Percentiles rank a stretch among this genome's conserved stretches.
phyloP scores from a whole-genome alignment of 2,329 filamentous ascomycete genomes.

The Colletotrichum tropicicola region DNA sequence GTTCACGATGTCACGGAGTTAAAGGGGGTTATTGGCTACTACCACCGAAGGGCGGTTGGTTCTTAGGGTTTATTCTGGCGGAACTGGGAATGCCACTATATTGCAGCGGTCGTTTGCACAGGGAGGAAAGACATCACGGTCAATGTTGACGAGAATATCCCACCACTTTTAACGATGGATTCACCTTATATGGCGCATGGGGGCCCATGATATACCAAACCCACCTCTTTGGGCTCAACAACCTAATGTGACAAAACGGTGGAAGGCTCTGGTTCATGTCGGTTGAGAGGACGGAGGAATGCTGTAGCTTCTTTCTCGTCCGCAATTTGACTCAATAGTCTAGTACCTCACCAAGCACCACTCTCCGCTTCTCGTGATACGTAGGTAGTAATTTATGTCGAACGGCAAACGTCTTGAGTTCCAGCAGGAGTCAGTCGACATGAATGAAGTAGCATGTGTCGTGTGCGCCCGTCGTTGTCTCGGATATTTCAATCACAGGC shows the following conservation, averaged over 20 bases:
- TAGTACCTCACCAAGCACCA: too few species aligned
- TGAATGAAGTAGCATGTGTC: too few species aligned
- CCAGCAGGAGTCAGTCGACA: too few species aligned
- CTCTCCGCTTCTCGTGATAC: too few species aligned
- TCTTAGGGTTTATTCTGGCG: constrained; percentile 14
- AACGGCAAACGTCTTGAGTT: too few species aligned
- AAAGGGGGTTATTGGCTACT: constrained; percentile 13
- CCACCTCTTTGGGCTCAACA: constrained; percentile 6
- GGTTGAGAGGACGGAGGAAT: constrained; percentile 1
- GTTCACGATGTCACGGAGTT: constrained; percentile 43
- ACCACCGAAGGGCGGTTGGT: constrained; percentile 26
- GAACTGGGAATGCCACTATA: constrained; percentile 15
- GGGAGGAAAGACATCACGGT: constrained; percentile 18
- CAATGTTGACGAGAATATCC: constrained; percentile 23
- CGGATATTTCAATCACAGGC: too few species aligned
- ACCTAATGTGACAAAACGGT: not conserved
- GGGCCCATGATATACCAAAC: constrained; percentile 11
- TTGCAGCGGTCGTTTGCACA: constrained; percentile 22
- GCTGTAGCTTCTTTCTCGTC: constrained; percentile 16
- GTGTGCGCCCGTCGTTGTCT: too few species aligned
- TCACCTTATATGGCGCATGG: constrained; percentile 5
- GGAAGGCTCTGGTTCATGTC: not conserved
- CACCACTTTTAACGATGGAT: constrained; percentile 11
- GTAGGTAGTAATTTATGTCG: too few species aligned
- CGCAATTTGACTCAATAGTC: constrained; percentile 21